Evolutionary conservation across 352 stramenopile genomes (phyloP), one percentile per base, ranked within the genome.

Genomic region (Pythium oligandrum): DNA sequence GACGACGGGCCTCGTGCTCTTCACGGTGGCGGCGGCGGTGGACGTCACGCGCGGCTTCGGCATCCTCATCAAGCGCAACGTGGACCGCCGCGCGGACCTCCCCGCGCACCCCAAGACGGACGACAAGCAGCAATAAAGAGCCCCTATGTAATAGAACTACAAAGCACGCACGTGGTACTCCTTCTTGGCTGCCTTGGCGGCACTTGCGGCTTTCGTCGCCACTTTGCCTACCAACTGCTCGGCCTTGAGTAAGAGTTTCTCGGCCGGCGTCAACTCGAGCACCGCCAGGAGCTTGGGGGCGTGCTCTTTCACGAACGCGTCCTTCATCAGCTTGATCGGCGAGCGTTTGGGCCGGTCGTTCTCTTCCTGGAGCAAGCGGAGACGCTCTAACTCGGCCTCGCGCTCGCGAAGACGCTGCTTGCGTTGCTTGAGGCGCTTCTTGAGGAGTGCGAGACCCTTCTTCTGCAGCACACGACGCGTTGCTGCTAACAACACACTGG

Each of bases 31-130:
- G 37, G 71, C 75, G 4, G 56, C 90, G 53, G 82, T 71, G 26
- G 84, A 95, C 66, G 80, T 95, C 46, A 83, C 70, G 53, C 78
- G 80, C 57, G 84, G 83, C 61, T 92, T 95, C 53, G 51, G 68
- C 61, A 73, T 91, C 32, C 69, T 95, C 49, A 78, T 86, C 38
- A 84, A 86, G 76, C 80, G 80, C 69, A 92, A 89, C 65, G 71
- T 85, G 35, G 76, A 87, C 53, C 81, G 83, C 32, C 67, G 68
- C 17, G 17, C 17, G 17, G 17, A 42, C 38, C 0, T 42, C 38
- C 38, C 12, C 38, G 38, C 38, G 12, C 7, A 42, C 38, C 38
- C 38, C 7, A 8, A 42, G 7, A 12, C 38, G 7, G 38, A 12
- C 38, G 38, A 42, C 38, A 12, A 42, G 7, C 38, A 42, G 38